Evolutionary conservation across 2,329 filamentous ascomycete species (phyloP), one percentile per base, ranked within the genome.

Genomic region (Chrysosporium keratinophilum): DNA sequence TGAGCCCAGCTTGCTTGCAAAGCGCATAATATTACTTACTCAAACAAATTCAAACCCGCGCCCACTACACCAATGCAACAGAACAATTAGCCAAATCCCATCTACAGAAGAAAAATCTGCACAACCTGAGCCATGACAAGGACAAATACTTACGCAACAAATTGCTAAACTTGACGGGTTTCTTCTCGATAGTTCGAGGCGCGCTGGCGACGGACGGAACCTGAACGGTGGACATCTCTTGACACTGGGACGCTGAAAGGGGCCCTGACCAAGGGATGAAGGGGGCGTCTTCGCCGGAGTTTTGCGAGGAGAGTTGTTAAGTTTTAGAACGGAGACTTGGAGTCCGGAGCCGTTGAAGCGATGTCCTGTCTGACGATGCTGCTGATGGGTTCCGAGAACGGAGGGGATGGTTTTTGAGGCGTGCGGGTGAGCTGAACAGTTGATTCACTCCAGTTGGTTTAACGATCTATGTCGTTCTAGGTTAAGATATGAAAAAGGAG

Each of bases 141-240:
- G 33, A 43, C 40, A 37, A 43, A 37, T 37, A 76, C 77, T 69
- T 68, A 81, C 78, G 82, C 67, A 98, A 78, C 81, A 98, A 74
- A 78, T 98, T 98, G 78, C 89, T 95, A 81, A 97, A 97, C 83
- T 96, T 97, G 82, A 98, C 82, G 62, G 93, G 93, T 83, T 97
- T 97, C 87, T 97, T 97, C 85, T 96, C 90, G 71, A 94, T 77
- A 73, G 71, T 75, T 71, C 76, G 72, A 70, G 75, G 74, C 20
- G 57, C 43, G 39, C 54, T 55, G 51, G 43, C 33, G 28, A 63
- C 61, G 19, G 59, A 58, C 34, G 61, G 52, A 46, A 53, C 59
- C 52, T 60, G 57, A 43, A 60, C 57, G 55, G 57, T 55, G 57
- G 61, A 56, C 68, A 78, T 59, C 56, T 57, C 54, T 55, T 74